Conservation (phyloP, 257 asterid genomes). For the Nicotiana tabacum region DNA sequence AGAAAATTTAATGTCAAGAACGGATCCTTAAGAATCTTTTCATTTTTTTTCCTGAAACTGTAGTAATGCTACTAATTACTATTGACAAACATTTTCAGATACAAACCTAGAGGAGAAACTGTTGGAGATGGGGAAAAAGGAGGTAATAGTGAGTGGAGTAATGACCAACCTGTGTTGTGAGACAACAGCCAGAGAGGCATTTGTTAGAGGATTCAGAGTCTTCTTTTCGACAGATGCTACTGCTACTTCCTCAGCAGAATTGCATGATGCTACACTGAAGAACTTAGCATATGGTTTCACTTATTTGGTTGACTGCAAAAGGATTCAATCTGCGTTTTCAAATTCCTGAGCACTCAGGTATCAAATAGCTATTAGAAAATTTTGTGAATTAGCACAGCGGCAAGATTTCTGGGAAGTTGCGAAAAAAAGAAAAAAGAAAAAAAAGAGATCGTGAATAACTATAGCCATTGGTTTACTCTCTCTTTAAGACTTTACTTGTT, state of each 20-base stretch:
- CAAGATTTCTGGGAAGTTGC: too few relatives aligned
- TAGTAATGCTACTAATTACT: background rate
- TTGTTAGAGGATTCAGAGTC: slow-evolving; percentile 57
- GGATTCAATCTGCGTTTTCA: slow-evolving; percentile 37
- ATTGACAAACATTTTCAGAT: slow-evolving; percentile 23
- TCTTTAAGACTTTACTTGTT: too few relatives aligned
- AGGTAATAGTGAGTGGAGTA: slow-evolving; percentile 72
- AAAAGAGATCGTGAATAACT: too few relatives aligned
- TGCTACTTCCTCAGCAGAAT: slow-evolving; percentile 51
- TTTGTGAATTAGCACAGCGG: too few relatives aligned
- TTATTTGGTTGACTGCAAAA: slow-evolving; percentile 52
- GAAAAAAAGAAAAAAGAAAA: too few relatives aligned
- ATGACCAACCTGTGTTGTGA: slow-evolving; percentile 80
- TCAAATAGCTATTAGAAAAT: too few relatives aligned
- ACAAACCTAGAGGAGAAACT: slow-evolving; percentile 59
- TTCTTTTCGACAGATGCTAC: slow-evolving; percentile 78
- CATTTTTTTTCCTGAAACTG: too few relatives aligned
- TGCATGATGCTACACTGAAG: slow-evolving; percentile 67
- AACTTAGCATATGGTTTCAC: slow-evolving; percentile 80
- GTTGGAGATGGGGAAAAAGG: slow-evolving; percentile 48
- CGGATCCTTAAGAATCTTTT: too few relatives aligned
- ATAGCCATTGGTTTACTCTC: too few relatives aligned
- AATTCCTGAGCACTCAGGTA: background rate
- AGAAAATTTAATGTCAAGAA: too few relatives aligned
- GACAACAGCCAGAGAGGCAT: slow-evolving; percentile 78